Conservation (phyloP, 129 eudicot genomes). For the Lactuca saligna region DNA sequence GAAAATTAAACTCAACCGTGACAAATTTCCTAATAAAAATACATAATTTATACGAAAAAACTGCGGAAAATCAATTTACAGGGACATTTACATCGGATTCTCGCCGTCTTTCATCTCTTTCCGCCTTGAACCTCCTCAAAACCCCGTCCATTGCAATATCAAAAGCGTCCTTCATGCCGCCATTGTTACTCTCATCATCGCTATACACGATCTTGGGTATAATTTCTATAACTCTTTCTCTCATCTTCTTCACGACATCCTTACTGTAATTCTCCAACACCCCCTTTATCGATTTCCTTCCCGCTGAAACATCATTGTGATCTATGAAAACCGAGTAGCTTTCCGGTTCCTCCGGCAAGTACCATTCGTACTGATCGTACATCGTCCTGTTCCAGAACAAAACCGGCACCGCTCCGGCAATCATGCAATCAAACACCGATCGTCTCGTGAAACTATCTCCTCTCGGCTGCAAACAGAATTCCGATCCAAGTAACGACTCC, state of each 20-base stretch:
- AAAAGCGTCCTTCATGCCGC: slow-evolving; percentile 60
- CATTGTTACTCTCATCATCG: slow-evolving; percentile 31
- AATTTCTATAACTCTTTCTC: slow-evolving; percentile 69
- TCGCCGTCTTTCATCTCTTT: slow-evolving; percentile 25
- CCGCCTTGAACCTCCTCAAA: slow-evolving; percentile 49
- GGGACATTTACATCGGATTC: not conserved
- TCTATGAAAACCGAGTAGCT: slow-evolving; percentile 85
- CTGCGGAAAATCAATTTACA: not conserved
- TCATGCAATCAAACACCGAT: slow-evolving; percentile 85
- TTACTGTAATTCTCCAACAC: slow-evolving; percentile 46
- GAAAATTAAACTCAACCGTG: not conserved
- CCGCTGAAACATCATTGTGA: slow-evolving; percentile 47
- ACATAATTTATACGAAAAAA: not conserved
- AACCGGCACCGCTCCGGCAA: slow-evolving; percentile 92
- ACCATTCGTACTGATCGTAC: slow-evolving; percentile 85
- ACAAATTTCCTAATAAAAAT: not conserved
- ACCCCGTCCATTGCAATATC: slow-evolving; percentile 70
- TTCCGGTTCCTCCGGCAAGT: slow-evolving; percentile 68
- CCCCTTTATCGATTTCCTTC: slow-evolving; percentile 52
- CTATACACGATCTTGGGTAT: slow-evolving; percentile 67
- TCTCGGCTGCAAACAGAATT: slow-evolving; percentile 88
- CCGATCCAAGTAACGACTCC: slow-evolving; percentile 53
- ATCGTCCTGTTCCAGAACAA: slow-evolving; percentile 74
- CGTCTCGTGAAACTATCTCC: slow-evolving; percentile 85
- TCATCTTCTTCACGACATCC: slow-evolving; percentile 57